Conservation (phyloP, 2,329 filamentous ascomycete genomes). For the Xylariaceae sp. region DNA sequence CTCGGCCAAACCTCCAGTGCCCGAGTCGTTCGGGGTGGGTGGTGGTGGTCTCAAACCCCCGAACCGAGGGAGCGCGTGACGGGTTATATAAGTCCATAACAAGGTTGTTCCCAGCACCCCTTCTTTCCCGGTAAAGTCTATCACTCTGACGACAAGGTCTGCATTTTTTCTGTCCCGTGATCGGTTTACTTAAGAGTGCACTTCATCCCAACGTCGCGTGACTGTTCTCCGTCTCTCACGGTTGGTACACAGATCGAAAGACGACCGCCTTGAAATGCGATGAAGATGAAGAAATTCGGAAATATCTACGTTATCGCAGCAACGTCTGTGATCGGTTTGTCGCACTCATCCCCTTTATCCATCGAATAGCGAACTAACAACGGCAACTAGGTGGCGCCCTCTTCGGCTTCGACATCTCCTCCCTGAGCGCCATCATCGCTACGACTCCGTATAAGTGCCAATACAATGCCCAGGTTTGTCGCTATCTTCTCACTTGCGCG, state of each 20-base stretch:
- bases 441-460: slow-evolving; percentile 40
- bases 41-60: no score
- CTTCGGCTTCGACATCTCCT: slow-evolving; percentile 43
- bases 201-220: no score
- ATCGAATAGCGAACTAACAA: no score
- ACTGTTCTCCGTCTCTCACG: no score
- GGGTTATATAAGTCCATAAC: no score
- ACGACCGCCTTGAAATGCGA: no score
- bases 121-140: neutral
- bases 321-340: slow-evolving; percentile 39
- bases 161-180: neutral
- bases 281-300: slow-evolving; percentile 32
- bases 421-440: slow-evolving; percentile 41
- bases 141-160: neutral
- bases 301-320: slow-evolving; percentile 42
- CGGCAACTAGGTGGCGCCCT: slow-evolving; percentile 34
- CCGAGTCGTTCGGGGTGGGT: no score
- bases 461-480: slow-evolving; percentile 36
- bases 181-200: no score
- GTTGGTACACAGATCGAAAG: no score
- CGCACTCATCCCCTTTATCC: neutral
- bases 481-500: neutral
- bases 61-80: no score
- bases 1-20: no score
- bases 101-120: no score